These are phyloP conservation scores for Globisporangium carolinianum DNA, from an alignment of 352 stramenopile genomes.

Conservation along the genomic window DNA sequence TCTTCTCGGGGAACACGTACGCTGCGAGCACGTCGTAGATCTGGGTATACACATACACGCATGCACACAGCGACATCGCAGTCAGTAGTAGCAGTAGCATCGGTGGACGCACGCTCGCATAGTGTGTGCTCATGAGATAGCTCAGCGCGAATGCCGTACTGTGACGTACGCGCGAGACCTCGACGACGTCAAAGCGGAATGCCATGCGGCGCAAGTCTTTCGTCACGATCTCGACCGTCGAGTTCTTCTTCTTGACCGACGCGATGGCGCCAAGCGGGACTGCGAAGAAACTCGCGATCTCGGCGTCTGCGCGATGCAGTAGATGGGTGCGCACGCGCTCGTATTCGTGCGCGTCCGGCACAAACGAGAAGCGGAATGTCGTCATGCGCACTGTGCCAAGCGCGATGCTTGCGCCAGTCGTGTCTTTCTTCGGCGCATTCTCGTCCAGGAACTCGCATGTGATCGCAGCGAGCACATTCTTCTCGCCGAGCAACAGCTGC, in stretches of 20 bases:
- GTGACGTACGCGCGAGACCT: constrained; percentile 48
- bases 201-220: constrained; percentile 75
- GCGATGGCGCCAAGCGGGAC: constrained; percentile 68
- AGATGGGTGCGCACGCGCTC: constrained; percentile 45
- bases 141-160: no score
- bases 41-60: constrained; percentile 12
- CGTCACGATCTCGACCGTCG: constrained; percentile 65
- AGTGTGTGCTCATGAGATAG: neutral
- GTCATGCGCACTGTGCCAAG: constrained; percentile 76
- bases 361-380: constrained; percentile 81
- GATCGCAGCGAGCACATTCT: constrained; percentile 68
- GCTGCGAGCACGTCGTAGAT: constrained; percentile 73
- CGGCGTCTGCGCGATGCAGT: constrained; percentile 42
- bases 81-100: neutral
- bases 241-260: constrained; percentile 76
- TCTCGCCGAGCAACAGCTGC: constrained; percentile 64
- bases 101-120: neutral
- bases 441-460: constrained; percentile 73
- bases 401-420: constrained; percentile 46
- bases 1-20: constrained; percentile 81
- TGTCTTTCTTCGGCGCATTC: constrained; percentile 47
- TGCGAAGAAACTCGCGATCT: constrained; percentile 74
- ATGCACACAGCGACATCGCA: neutral
- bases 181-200: constrained; percentile 68
- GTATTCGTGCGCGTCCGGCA: constrained; percentile 51